Evolutionary conservation across 352 stramenopile species (phyloP).

Genomic region (Pseudoperonospora humuli): DNA sequence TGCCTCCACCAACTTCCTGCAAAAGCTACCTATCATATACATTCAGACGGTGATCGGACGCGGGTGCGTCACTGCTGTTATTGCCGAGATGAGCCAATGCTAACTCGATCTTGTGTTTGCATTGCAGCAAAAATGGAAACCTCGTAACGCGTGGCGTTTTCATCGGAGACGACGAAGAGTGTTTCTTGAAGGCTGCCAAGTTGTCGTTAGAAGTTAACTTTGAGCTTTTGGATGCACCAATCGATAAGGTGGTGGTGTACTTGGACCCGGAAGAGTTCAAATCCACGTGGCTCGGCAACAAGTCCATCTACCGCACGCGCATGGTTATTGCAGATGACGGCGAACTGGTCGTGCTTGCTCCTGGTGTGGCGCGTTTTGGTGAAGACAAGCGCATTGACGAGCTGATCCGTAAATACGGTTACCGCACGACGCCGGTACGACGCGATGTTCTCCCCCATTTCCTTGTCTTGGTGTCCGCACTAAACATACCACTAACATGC

Average conservation of each 20-base stretch:
- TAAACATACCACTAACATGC: not conserved
- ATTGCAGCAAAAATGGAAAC: slow-evolving; percentile 33
- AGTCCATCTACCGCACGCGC: slow-evolving; percentile 95
- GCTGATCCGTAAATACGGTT: slow-evolving; percentile 96
- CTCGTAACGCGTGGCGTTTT: slow-evolving; percentile 89
- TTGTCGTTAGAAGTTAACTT: slow-evolving; percentile 96
- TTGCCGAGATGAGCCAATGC: not conserved
- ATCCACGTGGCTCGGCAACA: slow-evolving; percentile 97
- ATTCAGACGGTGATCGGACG: slow-evolving; percentile 93
- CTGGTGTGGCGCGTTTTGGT: slow-evolving; percentile 91
- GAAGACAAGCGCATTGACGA: slow-evolving; percentile 92
- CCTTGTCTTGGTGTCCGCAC: not conserved
- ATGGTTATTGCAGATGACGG: slow-evolving; percentile 95
- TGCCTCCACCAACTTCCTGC: slow-evolving; percentile 88
- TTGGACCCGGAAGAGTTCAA: slow-evolving; percentile 95
- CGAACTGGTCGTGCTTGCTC: slow-evolving; percentile 92
- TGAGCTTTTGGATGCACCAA: slow-evolving; percentile 85
- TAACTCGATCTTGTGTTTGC: slow-evolving; percentile 6
- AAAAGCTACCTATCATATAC: slow-evolving; percentile 90
- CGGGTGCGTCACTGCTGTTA: slow-evolving; percentile 20
- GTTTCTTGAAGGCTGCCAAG: slow-evolving; percentile 91
- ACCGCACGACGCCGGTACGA: slow-evolving; percentile 89
- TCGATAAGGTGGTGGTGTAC: slow-evolving; percentile 94
- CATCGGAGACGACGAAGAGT: slow-evolving; percentile 94
- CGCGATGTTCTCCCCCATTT: not conserved